Conservation (phyloP, 2,329 filamentous ascomycete species). For the Calonectria pseudoturangicola region DNA sequence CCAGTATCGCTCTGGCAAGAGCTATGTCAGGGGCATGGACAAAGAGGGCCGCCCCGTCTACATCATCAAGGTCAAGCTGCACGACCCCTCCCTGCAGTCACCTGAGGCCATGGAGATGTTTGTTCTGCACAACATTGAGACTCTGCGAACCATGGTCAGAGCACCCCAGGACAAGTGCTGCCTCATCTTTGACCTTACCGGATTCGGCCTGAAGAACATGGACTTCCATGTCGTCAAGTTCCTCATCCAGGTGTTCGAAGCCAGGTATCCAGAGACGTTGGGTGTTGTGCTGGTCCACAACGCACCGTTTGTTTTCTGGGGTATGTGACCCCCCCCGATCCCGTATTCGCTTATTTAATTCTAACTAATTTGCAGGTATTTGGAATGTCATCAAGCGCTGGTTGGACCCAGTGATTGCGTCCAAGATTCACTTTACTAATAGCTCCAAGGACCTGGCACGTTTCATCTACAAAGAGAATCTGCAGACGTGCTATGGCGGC, state of each 20-base stretch:
- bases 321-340: constrained; percentile 43
- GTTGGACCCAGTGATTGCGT: constrained; percentile 84
- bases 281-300: constrained; percentile 84
- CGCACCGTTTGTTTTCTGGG: constrained; percentile 81
- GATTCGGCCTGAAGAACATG: constrained; percentile 83
- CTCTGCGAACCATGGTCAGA: constrained; percentile 54
- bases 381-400: constrained; percentile 83
- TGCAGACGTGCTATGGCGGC: constrained; percentile 78
- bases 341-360: neutral
- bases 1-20: constrained; percentile 63
- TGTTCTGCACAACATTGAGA: constrained; percentile 64
- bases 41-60: constrained; percentile 60
- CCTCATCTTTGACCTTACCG: constrained; percentile 83
- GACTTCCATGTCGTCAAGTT: constrained; percentile 86
- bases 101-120: constrained; percentile 61
- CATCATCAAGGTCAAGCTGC: constrained; percentile 56
- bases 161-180: constrained; percentile 47
- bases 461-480: constrained; percentile 75
- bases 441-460: constrained; percentile 76
- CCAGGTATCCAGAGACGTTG: constrained; percentile 84
- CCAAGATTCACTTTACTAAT: constrained; percentile 82
- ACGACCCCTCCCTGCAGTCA: constrained; percentile 57
- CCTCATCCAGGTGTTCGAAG: constrained; percentile 87
- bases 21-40: constrained; percentile 61
- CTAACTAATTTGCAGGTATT: constrained; percentile 52